These are phyloP conservation scores for Olyra latifolia DNA, from an alignment of 176 grass and related monocot species.

Conservation along the genomic window DNA sequence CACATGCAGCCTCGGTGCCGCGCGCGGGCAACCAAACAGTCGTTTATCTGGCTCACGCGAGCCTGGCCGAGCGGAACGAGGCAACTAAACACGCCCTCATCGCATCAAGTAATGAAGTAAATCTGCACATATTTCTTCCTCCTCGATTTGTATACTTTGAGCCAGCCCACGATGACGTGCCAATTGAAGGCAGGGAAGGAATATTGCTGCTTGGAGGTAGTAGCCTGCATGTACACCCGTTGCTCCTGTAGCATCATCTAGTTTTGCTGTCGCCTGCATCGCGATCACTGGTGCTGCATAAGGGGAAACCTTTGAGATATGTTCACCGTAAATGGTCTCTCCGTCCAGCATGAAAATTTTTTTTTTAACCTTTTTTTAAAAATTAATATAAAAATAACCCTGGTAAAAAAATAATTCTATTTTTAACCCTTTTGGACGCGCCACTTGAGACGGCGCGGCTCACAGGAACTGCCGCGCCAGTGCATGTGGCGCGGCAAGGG, in stretches of 20 bases:
- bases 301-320: neutral
- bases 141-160: conserved; percentile 25
- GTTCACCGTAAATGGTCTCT: neutral
- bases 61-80: too few species aligned
- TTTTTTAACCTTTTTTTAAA: too few species aligned
- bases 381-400: too few species aligned
- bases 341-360: neutral
- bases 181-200: conserved; percentile 18
- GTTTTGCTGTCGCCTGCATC: neutral
- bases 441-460: too few species aligned
- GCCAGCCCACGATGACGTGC: conserved; percentile 19
- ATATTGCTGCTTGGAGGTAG: conserved; percentile 17
- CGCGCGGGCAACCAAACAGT: too few species aligned
- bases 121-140: neutral
- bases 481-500: too few species aligned
- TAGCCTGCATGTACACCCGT: neutral
- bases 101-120: conserved; percentile 10
- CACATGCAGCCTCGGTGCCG: too few species aligned
- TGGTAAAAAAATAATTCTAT: too few species aligned
- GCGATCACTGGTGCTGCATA: neutral
- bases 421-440: too few species aligned
- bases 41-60: too few species aligned
- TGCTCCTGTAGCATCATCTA: neutral
- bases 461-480: too few species aligned
- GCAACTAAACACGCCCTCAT: too few species aligned